Percentiles rank a stretch among this genome's conserved stretches.
Evolutionary conservation across 805 yeast genomes (phyloP).

Genomic region (Priceomyces fermenticarens): DNA sequence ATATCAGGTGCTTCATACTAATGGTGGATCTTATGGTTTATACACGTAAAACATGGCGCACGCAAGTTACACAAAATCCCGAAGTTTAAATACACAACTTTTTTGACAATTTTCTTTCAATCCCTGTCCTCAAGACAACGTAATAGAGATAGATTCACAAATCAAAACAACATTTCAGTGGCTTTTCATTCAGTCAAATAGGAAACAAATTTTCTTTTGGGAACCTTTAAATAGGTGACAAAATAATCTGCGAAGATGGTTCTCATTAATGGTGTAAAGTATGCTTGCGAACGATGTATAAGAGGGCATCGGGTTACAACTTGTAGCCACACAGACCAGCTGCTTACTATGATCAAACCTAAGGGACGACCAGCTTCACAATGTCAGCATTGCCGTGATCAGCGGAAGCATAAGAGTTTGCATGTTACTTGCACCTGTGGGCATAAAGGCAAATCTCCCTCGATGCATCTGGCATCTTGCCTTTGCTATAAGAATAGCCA

Average conservation of each 20-base stretch:
- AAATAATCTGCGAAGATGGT: slow-evolving; percentile 56
- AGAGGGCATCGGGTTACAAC: slow-evolving; percentile 95
- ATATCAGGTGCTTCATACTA: no score
- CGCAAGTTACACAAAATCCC: no score
- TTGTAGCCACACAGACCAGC: slow-evolving; percentile 89
- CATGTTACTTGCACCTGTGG: slow-evolving; percentile 75
- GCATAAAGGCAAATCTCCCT: slow-evolving; percentile 43
- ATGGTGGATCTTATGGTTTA: no score
- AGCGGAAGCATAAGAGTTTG: slow-evolving; percentile 61
- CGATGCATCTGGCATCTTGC: slow-evolving; percentile 35
- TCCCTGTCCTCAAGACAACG: no score
- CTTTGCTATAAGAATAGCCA: slow-evolving; percentile 36
- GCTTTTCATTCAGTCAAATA: no score
- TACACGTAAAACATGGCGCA: no score
- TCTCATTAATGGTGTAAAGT: slow-evolving; percentile 85
- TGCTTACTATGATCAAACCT: slow-evolving; percentile 88
- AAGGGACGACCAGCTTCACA: slow-evolving; percentile 96
- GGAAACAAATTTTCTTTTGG: not conserved
- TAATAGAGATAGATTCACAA: no score
- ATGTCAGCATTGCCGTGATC: slow-evolving; percentile 80
- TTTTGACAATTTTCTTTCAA: no score
- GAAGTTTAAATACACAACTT: no score
- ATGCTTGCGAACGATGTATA: slow-evolving; percentile 94
- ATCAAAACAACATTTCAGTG: no score
- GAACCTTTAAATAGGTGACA: slow-evolving; percentile 1